Percentiles rank a stretch among this genome's conserved stretches.
Evolutionary conservation across 164 flowering plant species (phyloP).

Genomic region (Akebia trifoliata): DNA sequence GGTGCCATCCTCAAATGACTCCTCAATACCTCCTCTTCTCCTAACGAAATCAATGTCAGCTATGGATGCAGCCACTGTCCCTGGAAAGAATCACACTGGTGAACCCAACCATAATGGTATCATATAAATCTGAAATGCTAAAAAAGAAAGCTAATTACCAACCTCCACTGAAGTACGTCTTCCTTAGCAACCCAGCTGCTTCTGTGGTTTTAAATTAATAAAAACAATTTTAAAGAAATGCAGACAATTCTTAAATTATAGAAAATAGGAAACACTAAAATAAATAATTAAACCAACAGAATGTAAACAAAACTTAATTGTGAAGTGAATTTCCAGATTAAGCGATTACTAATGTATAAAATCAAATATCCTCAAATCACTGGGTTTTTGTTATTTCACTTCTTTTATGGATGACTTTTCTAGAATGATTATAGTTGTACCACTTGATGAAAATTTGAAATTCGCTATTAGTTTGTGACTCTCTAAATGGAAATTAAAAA

Average conservation of each 20-base stretch:
- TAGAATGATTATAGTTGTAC: no score
- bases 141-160: constrained; percentile 12
- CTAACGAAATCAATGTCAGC: constrained; percentile 83
- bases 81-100: constrained; percentile 30
- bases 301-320: no score
- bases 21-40: constrained; percentile 71
- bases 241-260: not conserved
- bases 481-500: no score
- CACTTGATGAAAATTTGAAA: no score
- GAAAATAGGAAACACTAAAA: not conserved
- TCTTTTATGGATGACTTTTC: no score
- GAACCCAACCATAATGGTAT: not conserved
- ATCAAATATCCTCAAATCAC: no score
- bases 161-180: constrained; percentile 98
- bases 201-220: constrained; percentile 38
- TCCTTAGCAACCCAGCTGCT: constrained; percentile 67
- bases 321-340: no score
- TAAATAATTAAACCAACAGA: no score
- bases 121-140: constrained; percentile 2
- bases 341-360: no score
- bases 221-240: constrained; percentile 1
- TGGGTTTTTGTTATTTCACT: no score
- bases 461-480: no score
- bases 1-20: constrained; percentile 91
- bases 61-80: constrained; percentile 92